Conservation (phyloP, 768 basidiomycete species). For the Panellus pusillus region DNA sequence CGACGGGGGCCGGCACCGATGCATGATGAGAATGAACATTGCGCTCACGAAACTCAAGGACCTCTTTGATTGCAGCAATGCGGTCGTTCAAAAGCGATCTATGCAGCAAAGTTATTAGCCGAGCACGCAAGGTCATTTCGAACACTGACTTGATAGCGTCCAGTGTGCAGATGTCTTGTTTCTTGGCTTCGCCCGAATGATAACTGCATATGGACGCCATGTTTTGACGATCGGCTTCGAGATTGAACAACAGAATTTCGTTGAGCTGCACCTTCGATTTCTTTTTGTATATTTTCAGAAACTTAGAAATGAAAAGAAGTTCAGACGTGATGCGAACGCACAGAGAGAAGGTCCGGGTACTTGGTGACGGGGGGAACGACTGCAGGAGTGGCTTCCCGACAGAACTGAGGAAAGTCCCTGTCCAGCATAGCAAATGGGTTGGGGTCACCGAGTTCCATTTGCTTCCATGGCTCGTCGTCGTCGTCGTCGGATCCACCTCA, state of each 20-base stretch:
- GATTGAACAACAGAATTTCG: constrained; percentile 30
- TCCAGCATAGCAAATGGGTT: constrained; percentile 30
- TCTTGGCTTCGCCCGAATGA: constrained; percentile 23
- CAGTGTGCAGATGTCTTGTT: constrained; percentile 41
- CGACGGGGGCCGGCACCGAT: background rate
- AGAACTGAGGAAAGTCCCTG: constrained; percentile 23
- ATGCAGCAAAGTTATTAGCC: background rate
- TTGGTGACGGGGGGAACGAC: background rate
- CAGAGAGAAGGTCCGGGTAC: constrained; percentile 30
- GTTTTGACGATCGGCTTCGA: constrained; percentile 27
- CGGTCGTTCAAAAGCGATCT: constrained; percentile 32
- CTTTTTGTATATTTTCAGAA: constrained; percentile 22
- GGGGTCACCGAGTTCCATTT: constrained; percentile 20
- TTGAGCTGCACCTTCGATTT: constrained; percentile 31
- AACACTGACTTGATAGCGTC: constrained; percentile 40
- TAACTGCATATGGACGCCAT: constrained; percentile 27
- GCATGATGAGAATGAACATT: background rate
- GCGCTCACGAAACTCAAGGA: constrained; percentile 28
- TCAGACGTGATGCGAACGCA: constrained; percentile 10
- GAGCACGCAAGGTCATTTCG: background rate
- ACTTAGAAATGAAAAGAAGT: background rate
- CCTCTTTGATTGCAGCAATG: constrained; percentile 36
- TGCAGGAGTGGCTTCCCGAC: constrained; percentile 7
- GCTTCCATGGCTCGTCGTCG: constrained; percentile 28
- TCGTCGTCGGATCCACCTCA: background rate